phyloP scores from a whole-genome alignment of 2,329 filamentous ascomycete species.

The Monosporascus sp. region DNA sequence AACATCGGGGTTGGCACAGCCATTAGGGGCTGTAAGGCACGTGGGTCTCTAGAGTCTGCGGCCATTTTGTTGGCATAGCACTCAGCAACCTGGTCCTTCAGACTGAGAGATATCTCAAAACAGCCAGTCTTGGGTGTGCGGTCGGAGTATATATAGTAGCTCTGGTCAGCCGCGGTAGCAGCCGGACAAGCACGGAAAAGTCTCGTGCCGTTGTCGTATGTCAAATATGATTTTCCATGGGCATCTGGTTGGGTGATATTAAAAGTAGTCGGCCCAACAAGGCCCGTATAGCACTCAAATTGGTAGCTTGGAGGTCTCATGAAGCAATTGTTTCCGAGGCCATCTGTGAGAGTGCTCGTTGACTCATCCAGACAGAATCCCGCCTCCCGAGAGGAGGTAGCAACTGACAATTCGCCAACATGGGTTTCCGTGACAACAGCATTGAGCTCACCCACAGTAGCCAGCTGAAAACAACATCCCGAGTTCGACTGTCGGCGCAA shows the following conservation, averaged over 20 bases:
- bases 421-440: slow-evolving; percentile 19
- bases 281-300: slow-evolving; percentile 22
- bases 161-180: slow-evolving; percentile 7
- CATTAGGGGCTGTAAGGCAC: neutral
- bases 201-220: slow-evolving; percentile 16
- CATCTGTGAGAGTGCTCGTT: slow-evolving; percentile 18
- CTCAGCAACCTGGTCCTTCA: slow-evolving; percentile 12
- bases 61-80: slow-evolving; percentile 7
- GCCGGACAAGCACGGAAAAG: slow-evolving; percentile 22
- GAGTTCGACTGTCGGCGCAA: slow-evolving; percentile 8
- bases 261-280: slow-evolving; percentile 18
- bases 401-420: slow-evolving; percentile 18
- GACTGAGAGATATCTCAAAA: slow-evolving; percentile 14
- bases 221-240: slow-evolving; percentile 17
- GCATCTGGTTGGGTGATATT: slow-evolving; percentile 8
- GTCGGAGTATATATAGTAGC: slow-evolving; percentile 20
- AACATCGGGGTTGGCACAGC: neutral
- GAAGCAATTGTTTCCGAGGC: slow-evolving; percentile 21
- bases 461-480: slow-evolving; percentile 22
- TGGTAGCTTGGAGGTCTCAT: slow-evolving; percentile 18
- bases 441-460: slow-evolving; percentile 17
- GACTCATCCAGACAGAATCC: slow-evolving; percentile 20
- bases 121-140: slow-evolving; percentile 16
- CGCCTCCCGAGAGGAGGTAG: slow-evolving; percentile 16
- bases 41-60: neutral